Evolutionary conservation across 768 basidiomycete species (phyloP).

Genomic region (Fomitopsis pulvina): DNA sequence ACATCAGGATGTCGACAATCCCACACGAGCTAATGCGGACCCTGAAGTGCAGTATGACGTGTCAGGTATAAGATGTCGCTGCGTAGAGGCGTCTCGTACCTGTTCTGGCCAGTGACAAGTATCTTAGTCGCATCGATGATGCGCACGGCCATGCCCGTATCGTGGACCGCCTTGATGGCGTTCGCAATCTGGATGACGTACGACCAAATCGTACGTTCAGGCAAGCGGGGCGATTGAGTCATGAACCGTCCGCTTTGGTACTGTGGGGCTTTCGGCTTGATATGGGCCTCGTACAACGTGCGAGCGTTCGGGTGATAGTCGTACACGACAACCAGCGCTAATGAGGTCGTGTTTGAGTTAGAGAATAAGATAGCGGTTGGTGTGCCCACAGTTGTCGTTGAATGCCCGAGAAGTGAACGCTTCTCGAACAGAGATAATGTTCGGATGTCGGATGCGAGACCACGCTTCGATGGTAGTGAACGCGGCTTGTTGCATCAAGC

Average conservation of each 20-base stretch:
- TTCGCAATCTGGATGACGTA: slow-evolving; percentile 87
- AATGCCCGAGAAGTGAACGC: slow-evolving; percentile 95
- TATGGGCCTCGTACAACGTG: slow-evolving; percentile 74
- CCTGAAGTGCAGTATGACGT: slow-evolving; percentile 29
- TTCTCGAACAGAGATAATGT: slow-evolving; percentile 76
- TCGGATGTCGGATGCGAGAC: slow-evolving; percentile 80
- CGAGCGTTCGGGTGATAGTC: slow-evolving; percentile 81
- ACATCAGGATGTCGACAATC: slow-evolving; percentile 77
- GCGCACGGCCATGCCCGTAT: slow-evolving; percentile 70
- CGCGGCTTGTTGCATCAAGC: slow-evolving; percentile 73
- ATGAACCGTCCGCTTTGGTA: slow-evolving; percentile 30
- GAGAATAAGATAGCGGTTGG: not conserved
- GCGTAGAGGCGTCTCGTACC: slow-evolving; percentile 35
- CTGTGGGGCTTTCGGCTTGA: slow-evolving; percentile 47
- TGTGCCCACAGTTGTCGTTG: slow-evolving; percentile 75
- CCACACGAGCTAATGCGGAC: slow-evolving; percentile 85
- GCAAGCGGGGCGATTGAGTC: slow-evolving; percentile 34
- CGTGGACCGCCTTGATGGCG: slow-evolving; percentile 84
- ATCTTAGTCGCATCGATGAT: slow-evolving; percentile 85
- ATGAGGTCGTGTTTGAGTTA: not conserved
- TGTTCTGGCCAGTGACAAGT: slow-evolving; percentile 82
- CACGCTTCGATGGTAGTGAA: slow-evolving; percentile 82
- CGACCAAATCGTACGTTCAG: slow-evolving; percentile 85
- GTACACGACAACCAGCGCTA: slow-evolving; percentile 84
- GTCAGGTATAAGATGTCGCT: not conserved